Base-by-base conservation (phyloP, 129 eudicot species). In the Centella asiatica region DNA sequence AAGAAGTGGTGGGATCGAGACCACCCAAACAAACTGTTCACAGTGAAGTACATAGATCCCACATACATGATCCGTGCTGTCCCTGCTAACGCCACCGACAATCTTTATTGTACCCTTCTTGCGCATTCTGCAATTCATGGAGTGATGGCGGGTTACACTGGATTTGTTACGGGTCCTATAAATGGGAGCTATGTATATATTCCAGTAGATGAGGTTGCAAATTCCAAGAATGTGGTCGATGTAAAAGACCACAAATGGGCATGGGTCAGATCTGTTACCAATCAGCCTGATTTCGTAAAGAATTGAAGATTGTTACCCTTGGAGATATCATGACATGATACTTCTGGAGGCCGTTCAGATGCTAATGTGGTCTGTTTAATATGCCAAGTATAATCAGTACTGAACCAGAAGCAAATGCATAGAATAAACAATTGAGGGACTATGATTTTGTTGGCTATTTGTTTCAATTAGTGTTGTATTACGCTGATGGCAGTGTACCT, bases 71-170 rank as follows among this genome's bases (percentile, higher is more conserved):
- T 89, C 1, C 82, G 97, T 0, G 97, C 90, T 12, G 84, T 85
- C 8, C 69, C 97, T 4, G 85, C 90, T 0, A 89, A 89, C 64
- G 88, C 95, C 17, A 80, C 95, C 0, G 88, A 89, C 74, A 85
- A 77, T 51, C 36, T 82, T 49, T 85, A 89, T 20, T 89, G 97
- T 53, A 85, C 95, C 15, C 70, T 89, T 0, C 32, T 89, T 59
- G 90, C 97, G 0, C 87, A 85, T 67, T 82, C 95, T 4, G 97
- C 95, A 1, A 73, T 89, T 54, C 97, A 89, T 66, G 97, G 97
- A 1, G 77, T 81, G 0, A 89, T 89, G 97, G 97, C 88, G 9
- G 97, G 97, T 49, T 85, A 89, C 37, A 88, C 90, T 5, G 95
- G 97, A 6, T 89, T 89, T 47, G 95, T 85, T 1, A 72, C 76